Conservation (phyloP, 257 asterid species). For the Salvia splendens region DNA sequence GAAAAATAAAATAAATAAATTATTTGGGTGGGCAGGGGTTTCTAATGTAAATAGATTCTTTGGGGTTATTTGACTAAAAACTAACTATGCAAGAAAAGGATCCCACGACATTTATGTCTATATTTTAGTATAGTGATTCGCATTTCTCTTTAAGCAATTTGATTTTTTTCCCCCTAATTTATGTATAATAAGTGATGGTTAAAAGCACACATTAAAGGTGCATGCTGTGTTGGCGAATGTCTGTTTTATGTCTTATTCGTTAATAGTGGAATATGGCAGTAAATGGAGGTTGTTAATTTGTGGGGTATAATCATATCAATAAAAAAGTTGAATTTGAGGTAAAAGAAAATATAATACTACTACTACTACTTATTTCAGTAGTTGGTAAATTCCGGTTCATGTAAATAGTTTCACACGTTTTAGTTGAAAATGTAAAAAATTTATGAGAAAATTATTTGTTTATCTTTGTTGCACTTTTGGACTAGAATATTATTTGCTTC, state of each 20-base stretch:
- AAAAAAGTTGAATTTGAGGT: background rate
- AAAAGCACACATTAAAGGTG: background rate
- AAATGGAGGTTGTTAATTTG: constrained; percentile 25
- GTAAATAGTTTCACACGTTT: background rate
- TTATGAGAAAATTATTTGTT: background rate
- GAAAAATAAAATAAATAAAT: too few species aligned
- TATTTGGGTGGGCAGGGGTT: background rate
- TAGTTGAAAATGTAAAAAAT: background rate
- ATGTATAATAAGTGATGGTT: background rate
- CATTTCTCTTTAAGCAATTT: too few species aligned
- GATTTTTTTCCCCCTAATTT: background rate
- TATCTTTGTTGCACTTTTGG: constrained; percentile 13
- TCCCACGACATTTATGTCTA: background rate
- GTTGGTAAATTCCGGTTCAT: constrained; percentile 2
- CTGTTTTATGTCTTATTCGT: constrained; percentile 13
- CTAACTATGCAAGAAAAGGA: constrained; percentile 35
- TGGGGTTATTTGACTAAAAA: background rate
- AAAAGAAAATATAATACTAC: constrained; percentile 12
- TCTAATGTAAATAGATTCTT: background rate
- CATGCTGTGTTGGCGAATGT: too few species aligned
- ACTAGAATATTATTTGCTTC: constrained; percentile 39
- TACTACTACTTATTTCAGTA: constrained; percentile 25
- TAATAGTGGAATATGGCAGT: constrained; percentile 1
- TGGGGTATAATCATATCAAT: background rate
- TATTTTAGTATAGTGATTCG: too few species aligned